A percentile compares a stretch with the other conserved stretches of the same genome.
These are phyloP conservation scores for Yarrowia alimentaria DNA, from an alignment of 805 yeast species.

Conservation along the genomic window DNA sequence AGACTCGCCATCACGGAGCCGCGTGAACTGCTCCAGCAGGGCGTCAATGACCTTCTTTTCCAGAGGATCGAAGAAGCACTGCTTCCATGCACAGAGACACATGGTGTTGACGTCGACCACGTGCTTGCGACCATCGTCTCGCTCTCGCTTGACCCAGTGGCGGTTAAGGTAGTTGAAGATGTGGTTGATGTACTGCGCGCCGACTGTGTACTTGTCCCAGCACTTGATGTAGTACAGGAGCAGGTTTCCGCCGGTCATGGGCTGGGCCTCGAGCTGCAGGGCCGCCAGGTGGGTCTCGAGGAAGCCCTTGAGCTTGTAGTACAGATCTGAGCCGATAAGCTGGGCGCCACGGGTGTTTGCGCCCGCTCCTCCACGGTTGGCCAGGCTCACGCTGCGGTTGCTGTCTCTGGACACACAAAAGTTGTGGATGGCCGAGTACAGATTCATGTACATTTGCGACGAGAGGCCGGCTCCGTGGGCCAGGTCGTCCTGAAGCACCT, in stretches of 20 bases:
- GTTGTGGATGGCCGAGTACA: constrained; percentile 89
- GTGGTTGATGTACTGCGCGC: constrained; percentile 88
- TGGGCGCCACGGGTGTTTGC: constrained; percentile 39
- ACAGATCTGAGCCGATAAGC: constrained; percentile 87
- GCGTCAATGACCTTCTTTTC: constrained; percentile 61
- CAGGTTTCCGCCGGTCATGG: constrained; percentile 58
- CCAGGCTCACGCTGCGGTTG: constrained; percentile 28
- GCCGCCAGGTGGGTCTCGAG: constrained; percentile 51
- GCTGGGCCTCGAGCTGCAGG: constrained; percentile 41
- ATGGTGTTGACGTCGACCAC: constrained; percentile 89
- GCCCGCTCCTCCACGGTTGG: constrained; percentile 31
- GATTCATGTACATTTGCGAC: constrained; percentile 67
- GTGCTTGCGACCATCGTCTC: constrained; percentile 87
- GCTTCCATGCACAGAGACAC: constrained; percentile 84
- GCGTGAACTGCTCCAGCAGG: constrained; percentile 69
- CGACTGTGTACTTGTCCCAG: constrained; percentile 87
- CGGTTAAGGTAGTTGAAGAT: constrained; percentile 94
- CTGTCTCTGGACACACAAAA: constrained; percentile 60
- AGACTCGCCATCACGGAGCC: constrained; percentile 75
- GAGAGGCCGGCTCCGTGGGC: constrained; percentile 39
- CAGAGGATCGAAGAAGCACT: constrained; percentile 70
- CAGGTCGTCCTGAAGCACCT: constrained; percentile 42
- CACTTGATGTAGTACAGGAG: constrained; percentile 78
- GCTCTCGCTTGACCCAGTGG: constrained; percentile 95
- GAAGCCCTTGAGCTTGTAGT: constrained; percentile 65